Percentiles rank a stretch among this genome's conserved stretches.
phyloP scores from a whole-genome alignment of 2,329 filamentous ascomycete genomes.

The Apiospora hydei region DNA sequence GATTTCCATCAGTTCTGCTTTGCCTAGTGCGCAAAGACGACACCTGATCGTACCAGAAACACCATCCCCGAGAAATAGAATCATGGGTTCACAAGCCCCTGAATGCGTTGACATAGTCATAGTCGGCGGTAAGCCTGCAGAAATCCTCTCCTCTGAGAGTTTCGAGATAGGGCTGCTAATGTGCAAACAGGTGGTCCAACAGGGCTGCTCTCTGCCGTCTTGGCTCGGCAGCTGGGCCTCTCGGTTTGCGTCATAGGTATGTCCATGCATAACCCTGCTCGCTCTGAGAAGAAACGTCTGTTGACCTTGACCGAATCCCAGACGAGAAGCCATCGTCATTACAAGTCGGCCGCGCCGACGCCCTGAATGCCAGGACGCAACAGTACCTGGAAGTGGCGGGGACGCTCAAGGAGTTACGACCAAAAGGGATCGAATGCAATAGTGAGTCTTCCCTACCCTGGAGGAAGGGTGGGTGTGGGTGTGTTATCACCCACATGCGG shows the following conservation, averaged over 20 bases:
- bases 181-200: slow-evolving; percentile 50
- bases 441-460: slow-evolving; percentile 44
- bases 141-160: background rate
- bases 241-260: slow-evolving; percentile 49
- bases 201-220: slow-evolving; percentile 52
- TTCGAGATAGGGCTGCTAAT: slow-evolving; percentile 12
- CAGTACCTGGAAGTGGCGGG: slow-evolving; percentile 55
- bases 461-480: background rate
- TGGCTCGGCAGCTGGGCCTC: slow-evolving; percentile 50
- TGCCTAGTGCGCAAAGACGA: too few species aligned
- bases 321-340: slow-evolving; percentile 49
- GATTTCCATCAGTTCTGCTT: background rate
- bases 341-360: slow-evolving; percentile 54
- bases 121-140: slow-evolving; percentile 43
- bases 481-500: background rate
- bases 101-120: slow-evolving; percentile 44
- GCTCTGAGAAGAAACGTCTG: background rate
- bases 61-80: background rate
- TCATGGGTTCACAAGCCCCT: slow-evolving; percentile 12
- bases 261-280: background rate
- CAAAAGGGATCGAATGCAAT: slow-evolving; percentile 55
- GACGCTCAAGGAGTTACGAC: slow-evolving; percentile 50
- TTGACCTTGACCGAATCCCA: slow-evolving; percentile 30
- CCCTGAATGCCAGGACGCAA: slow-evolving; percentile 56
- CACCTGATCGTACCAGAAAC: background rate